Conservation (phyloP, 768 basidiomycete genomes). For the Cytidiella melzeri region DNA sequence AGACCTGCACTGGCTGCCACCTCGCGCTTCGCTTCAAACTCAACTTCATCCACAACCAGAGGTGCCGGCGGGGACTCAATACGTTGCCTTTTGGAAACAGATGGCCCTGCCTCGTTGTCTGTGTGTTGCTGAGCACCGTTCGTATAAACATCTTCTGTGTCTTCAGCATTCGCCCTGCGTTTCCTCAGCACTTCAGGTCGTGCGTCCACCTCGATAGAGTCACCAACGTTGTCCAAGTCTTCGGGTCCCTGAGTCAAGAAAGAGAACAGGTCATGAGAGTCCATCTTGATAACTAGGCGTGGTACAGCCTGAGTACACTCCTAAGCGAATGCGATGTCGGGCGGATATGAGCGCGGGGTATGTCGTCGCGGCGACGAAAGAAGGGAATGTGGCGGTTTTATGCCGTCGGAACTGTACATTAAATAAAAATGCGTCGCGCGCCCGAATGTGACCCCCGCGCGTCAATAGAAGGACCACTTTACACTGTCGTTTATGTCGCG, state of each 20-base stretch:
- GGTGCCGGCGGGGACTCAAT: conserved; percentile 43
- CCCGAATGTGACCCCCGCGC: too few species aligned
- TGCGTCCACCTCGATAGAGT: conserved; percentile 27
- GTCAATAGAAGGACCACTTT: too few species aligned
- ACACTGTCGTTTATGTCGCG: too few species aligned
- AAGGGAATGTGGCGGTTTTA: too few species aligned
- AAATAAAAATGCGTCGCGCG: too few species aligned
- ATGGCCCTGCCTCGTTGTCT: conserved; percentile 33
- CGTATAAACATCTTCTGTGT: conserved; percentile 6
- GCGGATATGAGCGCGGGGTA: too few species aligned
- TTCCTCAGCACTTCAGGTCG: conserved; percentile 29
- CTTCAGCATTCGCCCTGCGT: conserved; percentile 35
- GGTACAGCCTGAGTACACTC: too few species aligned
- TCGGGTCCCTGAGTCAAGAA: conserved; percentile 48
- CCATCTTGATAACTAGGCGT: conserved; percentile 21
- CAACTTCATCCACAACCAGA: conserved; percentile 86
- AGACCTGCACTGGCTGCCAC: conserved; percentile 86
- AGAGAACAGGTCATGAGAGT: conserved; percentile 52
- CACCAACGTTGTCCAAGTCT: conserved; percentile 29
- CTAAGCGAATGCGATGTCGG: neutral
- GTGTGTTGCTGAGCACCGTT: conserved; percentile 15
- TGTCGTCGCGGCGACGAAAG: too few species aligned
- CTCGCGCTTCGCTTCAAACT: conserved; percentile 89
- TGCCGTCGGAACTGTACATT: too few species aligned
- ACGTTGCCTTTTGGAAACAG: conserved; percentile 51